These are phyloP conservation scores for Neurospora sp. DNA, from an alignment of 495 filamentous ascomycete genomes.

Conservation along the genomic window DNA sequence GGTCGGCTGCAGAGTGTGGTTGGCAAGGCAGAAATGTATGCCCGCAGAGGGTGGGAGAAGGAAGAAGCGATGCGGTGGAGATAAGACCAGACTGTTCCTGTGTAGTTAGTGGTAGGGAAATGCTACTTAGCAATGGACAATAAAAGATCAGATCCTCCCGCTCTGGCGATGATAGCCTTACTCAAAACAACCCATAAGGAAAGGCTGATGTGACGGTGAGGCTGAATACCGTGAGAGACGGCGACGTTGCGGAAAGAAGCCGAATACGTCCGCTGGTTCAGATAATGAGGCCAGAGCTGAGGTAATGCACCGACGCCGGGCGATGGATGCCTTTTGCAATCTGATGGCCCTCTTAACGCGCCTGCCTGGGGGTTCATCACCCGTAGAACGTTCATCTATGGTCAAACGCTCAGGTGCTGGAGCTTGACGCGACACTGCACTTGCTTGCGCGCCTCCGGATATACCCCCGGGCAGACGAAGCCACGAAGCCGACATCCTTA, in stretches of 20 bases:
- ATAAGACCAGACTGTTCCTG: not conserved
- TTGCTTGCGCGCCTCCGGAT: slow-evolving; percentile 7
- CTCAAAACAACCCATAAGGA: not conserved
- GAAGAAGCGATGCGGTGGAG: not conserved
- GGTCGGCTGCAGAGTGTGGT: not conserved
- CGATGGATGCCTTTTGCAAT: not conserved
- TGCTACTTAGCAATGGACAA: not conserved
- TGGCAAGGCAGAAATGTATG: not conserved
- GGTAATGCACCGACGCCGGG: not conserved
- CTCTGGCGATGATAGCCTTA: not conserved
- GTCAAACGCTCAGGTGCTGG: not conserved
- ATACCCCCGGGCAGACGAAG: slow-evolving; percentile 1
- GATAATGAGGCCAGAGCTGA: not conserved
- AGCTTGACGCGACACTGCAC: slow-evolving; percentile 4
- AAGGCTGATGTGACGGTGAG: not conserved
- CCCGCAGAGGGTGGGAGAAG: not conserved
- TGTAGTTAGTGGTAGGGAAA: not conserved
- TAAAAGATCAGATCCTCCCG: not conserved
- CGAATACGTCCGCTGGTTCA: not conserved
- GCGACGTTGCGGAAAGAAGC: not conserved
- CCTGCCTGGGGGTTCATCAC: not conserved
- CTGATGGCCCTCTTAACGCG: not conserved
- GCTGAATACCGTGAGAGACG: not conserved
- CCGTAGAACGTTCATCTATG: not conserved
- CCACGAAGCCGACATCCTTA: not conserved